Conservation (phyloP, 495 filamentous ascomycete genomes). For the Podospora anserina region DNA sequence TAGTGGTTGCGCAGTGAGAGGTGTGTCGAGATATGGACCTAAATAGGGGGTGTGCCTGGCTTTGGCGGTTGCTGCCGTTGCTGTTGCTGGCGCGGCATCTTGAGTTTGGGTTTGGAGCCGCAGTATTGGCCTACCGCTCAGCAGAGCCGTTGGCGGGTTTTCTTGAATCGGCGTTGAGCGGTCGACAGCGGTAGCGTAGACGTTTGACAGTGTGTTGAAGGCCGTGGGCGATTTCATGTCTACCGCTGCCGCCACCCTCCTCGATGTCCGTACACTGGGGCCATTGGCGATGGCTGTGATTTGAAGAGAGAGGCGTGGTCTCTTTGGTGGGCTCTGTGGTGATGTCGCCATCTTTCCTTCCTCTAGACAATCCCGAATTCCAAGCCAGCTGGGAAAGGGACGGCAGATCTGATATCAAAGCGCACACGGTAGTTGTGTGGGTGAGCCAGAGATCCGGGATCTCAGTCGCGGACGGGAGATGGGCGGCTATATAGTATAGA, state of each 20-base stretch:
- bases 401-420: slow-evolving; percentile 24
- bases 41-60: slow-evolving; percentile 34
- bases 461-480: slow-evolving; percentile 20
- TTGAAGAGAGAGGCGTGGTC: slow-evolving; percentile 79
- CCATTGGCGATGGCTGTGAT: slow-evolving; percentile 49
- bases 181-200: slow-evolving; percentile 66
- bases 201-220: slow-evolving; percentile 80
- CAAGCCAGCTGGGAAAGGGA: slow-evolving; percentile 20
- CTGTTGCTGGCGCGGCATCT: slow-evolving; percentile 3
- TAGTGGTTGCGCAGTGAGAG: slow-evolving; percentile 41
- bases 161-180: slow-evolving; percentile 55
- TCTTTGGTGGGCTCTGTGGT: slow-evolving; percentile 48
- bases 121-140: slow-evolving; percentile 38
- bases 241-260: slow-evolving; percentile 38
- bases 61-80: slow-evolving; percentile 23
- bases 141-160: slow-evolving; percentile 40
- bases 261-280: slow-evolving; percentile 32
- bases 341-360: slow-evolving; percentile 34
- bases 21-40: slow-evolving; percentile 44
- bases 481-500: slow-evolving; percentile 34
- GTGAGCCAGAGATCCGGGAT: slow-evolving; percentile 20
- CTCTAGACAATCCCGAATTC: slow-evolving; percentile 12
- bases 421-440: slow-evolving; percentile 8
- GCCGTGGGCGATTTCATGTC: slow-evolving; percentile 70
- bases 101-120: slow-evolving; percentile 43